Conservation (phyloP, 1,284 basidiomycete genomes). For the Ustilago nuda region DNA sequence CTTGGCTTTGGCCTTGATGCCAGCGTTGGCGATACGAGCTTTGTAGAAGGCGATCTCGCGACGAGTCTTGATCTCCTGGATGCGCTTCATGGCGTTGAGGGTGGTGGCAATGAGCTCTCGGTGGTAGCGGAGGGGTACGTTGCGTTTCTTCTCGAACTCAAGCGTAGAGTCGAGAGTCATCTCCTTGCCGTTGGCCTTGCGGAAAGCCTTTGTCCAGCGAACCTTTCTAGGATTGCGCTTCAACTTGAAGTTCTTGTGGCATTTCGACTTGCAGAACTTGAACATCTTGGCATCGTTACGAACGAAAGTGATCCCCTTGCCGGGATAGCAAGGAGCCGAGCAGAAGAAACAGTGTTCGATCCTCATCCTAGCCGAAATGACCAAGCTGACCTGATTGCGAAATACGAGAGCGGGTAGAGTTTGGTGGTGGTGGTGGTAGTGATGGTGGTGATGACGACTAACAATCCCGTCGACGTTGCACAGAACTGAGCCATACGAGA, state of each 20-base stretch:
- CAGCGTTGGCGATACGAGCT: slow-evolving; percentile 65
- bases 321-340: slow-evolving; percentile 92
- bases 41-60: slow-evolving; percentile 91
- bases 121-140: slow-evolving; percentile 97
- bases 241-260: slow-evolving; percentile 79
- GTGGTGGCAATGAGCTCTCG: slow-evolving; percentile 92
- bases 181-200: slow-evolving; percentile 98
- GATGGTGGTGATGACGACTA: neutral
- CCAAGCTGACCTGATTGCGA: too few species aligned
- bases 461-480: neutral
- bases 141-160: slow-evolving; percentile 98
- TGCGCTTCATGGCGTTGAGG: slow-evolving; percentile 95
- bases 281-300: slow-evolving; percentile 68
- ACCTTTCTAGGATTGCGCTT: slow-evolving; percentile 99
- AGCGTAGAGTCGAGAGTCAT: slow-evolving; percentile 99
- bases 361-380: slow-evolving; percentile 45
- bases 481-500: neutral
- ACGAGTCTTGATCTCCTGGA: slow-evolving; percentile 89
- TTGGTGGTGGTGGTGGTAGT: slow-evolving; percentile 13
- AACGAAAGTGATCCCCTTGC: slow-evolving; percentile 74
- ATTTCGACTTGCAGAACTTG: slow-evolving; percentile 68
- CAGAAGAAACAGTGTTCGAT: slow-evolving; percentile 74
- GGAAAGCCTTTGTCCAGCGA: slow-evolving; percentile 99
- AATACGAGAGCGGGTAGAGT: too few species aligned
- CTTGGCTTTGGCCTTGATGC: slow-evolving; percentile 60